Base-by-base conservation (phyloP, 352 stramenopile species). In the Globisporangium spiculum region DNA sequence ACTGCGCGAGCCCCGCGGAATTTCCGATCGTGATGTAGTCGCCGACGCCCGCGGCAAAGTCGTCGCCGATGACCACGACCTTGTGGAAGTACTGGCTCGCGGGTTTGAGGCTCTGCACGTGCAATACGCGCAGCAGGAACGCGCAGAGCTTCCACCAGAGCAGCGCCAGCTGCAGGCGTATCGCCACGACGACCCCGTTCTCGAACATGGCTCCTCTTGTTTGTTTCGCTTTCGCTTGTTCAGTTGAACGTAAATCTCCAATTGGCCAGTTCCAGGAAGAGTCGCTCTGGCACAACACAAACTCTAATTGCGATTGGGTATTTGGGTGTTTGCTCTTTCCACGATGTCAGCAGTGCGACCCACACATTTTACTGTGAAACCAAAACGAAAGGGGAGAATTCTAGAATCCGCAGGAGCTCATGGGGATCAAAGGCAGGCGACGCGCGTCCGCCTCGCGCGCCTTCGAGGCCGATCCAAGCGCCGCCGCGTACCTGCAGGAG, bases 61-160 rank as follows among this genome's bases (percentile, higher is more conserved):
- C 88, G 65, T 96, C 88, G 41, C 86, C 88, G 66, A 96, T 89
- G 65, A 96, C 72, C 62, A 94, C 83, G 50, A 90, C 75, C 67
- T 96, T 96, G 74, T 96, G 88, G 59, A 86, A 84, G 63, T 88
- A 96, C 69, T 96, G 73, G 57, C 62, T 81, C 20, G 77, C 59
- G 20, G 78, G 80, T 54, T 82, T 82, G 18, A 93, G 69, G n/a
- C 78, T 75, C 4, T 79, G 68, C 34, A 86, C 73, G 58, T 76
- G 64, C 30, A 88, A 32, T 20, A 81, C 59, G 32, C 80, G 68
- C 34, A 82, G 67, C 14, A 92, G 34, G 55, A 79, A 81, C 56
- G 75, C 74, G 72, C 88, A 93, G 48, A 92, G 63, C 53, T 76
- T 74, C 76, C 88, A 86, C 84, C 85, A 96, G 36, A 92, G 46